phyloP scores from a whole-genome alignment of 78 protist species.

The Dictyostelium brefeldianum region DNA sequence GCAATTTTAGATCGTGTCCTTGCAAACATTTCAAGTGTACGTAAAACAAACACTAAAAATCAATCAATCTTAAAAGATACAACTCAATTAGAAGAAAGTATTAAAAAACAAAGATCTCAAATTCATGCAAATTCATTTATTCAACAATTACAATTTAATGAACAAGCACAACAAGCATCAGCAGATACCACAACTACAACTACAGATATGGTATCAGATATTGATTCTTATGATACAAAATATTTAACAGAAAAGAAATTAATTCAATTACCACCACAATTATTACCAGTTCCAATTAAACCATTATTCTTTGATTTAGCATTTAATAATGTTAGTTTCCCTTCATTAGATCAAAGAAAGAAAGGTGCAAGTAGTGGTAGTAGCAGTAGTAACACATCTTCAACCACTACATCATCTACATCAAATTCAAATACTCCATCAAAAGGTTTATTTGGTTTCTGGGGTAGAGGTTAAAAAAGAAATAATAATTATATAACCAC shows the following conservation, averaged over 20 bases:
- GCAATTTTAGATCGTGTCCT: slow-evolving; percentile 10
- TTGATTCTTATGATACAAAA: slow-evolving; percentile 38
- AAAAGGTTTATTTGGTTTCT: slow-evolving; percentile 32
- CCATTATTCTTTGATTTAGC: slow-evolving; percentile 77
- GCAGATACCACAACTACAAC: neutral
- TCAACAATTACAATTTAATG: slow-evolving; percentile 24
- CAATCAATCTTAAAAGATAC: neutral
- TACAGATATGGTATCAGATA: slow-evolving; percentile 20
- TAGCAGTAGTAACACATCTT: neutral
- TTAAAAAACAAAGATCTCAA: slow-evolving; percentile 25
- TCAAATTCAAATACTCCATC: slow-evolving; percentile 22
- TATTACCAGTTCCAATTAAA: slow-evolving; percentile 46
- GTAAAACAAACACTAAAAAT: neutral
- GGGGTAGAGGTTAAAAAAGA: slow-evolving; percentile 24
- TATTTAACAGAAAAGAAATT: slow-evolving; percentile 52
- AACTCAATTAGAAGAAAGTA: neutral
- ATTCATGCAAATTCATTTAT: slow-evolving; percentile 69
- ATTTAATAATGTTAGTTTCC: slow-evolving; percentile 44
- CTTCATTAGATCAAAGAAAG: slow-evolving; percentile 66
- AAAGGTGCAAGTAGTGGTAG: neutral
- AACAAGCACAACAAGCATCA: neutral
- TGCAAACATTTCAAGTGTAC: neutral
- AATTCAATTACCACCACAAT: slow-evolving; percentile 39
- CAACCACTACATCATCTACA: slow-evolving; percentile 19
- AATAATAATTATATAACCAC: neutral